Evolutionary conservation across 345 rosid species (phyloP).

Genomic region (Moricandia arvensis): DNA sequence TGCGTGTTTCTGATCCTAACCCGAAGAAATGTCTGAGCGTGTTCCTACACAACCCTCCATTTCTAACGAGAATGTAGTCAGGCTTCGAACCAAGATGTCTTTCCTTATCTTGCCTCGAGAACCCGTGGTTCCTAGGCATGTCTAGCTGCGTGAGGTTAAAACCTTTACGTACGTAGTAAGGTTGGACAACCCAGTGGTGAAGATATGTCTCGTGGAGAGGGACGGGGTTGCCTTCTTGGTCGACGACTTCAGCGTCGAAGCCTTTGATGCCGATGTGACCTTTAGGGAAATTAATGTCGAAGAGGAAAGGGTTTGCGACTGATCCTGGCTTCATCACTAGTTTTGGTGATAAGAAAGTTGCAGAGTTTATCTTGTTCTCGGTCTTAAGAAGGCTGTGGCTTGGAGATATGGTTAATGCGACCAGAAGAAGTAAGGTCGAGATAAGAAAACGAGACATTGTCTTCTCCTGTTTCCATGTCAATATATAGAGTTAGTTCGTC

Average conservation of each 20-base stretch:
- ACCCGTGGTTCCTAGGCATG: conserved; percentile 20
- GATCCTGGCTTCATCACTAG: conserved; percentile 80
- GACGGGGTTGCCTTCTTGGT: conserved; percentile 59
- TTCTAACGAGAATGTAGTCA: conserved; percentile 37
- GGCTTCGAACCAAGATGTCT: conserved; percentile 20
- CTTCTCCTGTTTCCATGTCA: conserved; percentile 34
- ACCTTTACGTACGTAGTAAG: conserved; percentile 44
- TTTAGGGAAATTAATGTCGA: conserved; percentile 66
- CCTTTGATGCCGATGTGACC: conserved; percentile 79
- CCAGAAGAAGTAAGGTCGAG: conserved; percentile 26
- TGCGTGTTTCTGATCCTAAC: conserved; percentile 81
- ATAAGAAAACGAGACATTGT: conserved; percentile 31
- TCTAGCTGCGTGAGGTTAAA: conserved; percentile 11
- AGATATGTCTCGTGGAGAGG: conserved; percentile 87
- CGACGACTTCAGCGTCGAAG: conserved; percentile 70
- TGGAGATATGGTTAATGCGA: conserved; percentile 21
- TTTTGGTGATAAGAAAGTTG: conserved; percentile 63
- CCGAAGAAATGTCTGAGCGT: conserved; percentile 60
- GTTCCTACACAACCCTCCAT: conserved; percentile 66
- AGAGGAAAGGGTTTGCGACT: conserved; percentile 50
- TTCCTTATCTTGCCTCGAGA: conserved; percentile 6
- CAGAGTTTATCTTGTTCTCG: conserved; percentile 45
- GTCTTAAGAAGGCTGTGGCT: conserved; percentile 26
- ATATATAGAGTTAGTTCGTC: background rate
- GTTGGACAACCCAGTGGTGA: conserved; percentile 80